phyloP scores from a whole-genome alignment of 768 basidiomycete genomes.

The Chalciporus piperatus region DNA sequence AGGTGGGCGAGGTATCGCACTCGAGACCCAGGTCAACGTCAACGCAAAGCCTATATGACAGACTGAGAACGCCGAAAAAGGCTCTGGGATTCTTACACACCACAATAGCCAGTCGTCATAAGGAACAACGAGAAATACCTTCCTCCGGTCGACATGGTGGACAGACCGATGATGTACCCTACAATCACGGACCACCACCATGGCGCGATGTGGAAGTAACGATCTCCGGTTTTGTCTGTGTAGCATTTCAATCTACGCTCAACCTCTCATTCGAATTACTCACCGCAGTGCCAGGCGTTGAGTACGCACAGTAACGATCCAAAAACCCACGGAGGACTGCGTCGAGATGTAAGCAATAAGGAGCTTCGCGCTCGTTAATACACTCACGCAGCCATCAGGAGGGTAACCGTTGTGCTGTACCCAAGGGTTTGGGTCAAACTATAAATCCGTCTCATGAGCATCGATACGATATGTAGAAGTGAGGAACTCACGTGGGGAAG shows the following conservation, averaged over 20 bases:
- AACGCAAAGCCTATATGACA: constrained; percentile 37
- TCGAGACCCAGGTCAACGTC: constrained; percentile 61
- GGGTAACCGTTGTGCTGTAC: constrained; percentile 53
- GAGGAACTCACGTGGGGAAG: constrained; percentile 45
- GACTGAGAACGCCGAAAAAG: background rate
- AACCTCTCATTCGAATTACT: background rate
- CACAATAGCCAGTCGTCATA: constrained; percentile 55
- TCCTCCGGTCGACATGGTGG: constrained; percentile 47
- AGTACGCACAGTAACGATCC: constrained; percentile 46
- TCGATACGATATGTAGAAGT: background rate
- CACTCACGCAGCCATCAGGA: constrained; percentile 60
- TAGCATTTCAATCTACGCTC: background rate
- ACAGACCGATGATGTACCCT: constrained; percentile 57
- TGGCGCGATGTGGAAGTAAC: constrained; percentile 56
- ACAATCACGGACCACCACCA: constrained; percentile 61
- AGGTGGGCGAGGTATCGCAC: constrained; percentile 57
- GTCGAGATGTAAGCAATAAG: background rate
- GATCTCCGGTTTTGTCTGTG: constrained; percentile 57
- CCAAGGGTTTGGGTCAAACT: constrained; percentile 61
- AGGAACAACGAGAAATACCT: constrained; percentile 63
- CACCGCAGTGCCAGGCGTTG: constrained; percentile 57
- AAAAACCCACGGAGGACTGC: constrained; percentile 64
- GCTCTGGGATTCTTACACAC: constrained; percentile 20
- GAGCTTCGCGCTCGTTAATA: background rate
- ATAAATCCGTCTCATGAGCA: background rate